Evolutionary conservation across 768 basidiomycete genomes (phyloP).

Genomic region (Leccinum fibrillosum): DNA sequence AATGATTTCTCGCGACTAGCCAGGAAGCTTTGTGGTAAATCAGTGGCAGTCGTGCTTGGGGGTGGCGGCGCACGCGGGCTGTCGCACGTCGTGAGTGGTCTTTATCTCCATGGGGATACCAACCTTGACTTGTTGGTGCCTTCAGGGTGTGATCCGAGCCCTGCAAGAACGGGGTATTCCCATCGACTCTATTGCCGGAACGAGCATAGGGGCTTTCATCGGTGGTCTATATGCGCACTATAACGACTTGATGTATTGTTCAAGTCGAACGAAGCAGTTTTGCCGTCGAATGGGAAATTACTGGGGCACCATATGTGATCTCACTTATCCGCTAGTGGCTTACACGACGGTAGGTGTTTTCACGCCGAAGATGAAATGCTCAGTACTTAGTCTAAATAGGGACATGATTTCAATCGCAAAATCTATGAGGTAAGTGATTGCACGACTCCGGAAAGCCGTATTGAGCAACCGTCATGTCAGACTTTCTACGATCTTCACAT

Average conservation of each 20-base stretch:
- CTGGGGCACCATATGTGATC: constrained; percentile 90
- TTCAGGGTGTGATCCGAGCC: constrained; percentile 86
- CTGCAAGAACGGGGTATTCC: constrained; percentile 91
- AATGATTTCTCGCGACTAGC: constrained; percentile 94
- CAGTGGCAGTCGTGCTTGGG: constrained; percentile 91
- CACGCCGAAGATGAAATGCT: background rate
- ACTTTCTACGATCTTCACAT: constrained; percentile 93
- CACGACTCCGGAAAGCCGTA: background rate
- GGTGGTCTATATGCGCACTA: constrained; percentile 95
- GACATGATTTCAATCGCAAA: constrained; percentile 91
- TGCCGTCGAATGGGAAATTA: constrained; percentile 89
- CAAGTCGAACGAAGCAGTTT: constrained; percentile 89
- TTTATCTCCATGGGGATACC: constrained; percentile 9
- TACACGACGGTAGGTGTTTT: constrained; percentile 60
- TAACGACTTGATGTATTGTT: constrained; percentile 82
- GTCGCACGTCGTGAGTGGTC: constrained; percentile 56
- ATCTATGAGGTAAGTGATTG: constrained; percentile 72
- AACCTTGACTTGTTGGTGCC: constrained; percentile 7
- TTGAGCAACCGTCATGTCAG: constrained; percentile 33
- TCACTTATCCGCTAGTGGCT: constrained; percentile 75
- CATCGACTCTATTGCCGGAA: constrained; percentile 92
- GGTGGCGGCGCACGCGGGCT: constrained; percentile 97
- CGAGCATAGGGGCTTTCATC: constrained; percentile 89
- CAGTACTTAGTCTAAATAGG: constrained; percentile 44
- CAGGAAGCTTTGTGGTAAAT: constrained; percentile 85